Evolutionary conservation across 164 flowering plant genomes (phyloP), one percentile per base, ranked within the genome.

Genomic region (Macadamia integrifolia): DNA sequence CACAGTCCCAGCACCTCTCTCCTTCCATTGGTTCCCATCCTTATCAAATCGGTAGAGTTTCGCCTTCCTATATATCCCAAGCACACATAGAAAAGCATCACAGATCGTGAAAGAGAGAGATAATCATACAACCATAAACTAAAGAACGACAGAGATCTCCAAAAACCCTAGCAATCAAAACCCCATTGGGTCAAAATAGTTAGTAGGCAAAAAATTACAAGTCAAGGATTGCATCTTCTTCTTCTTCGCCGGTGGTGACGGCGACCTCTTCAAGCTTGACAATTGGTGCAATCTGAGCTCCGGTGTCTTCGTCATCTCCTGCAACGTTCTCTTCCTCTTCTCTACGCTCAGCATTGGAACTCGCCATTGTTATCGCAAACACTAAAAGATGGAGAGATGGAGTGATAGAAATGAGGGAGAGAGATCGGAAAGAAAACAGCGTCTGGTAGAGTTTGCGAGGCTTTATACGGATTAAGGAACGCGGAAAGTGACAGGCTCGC

Each of bases 261-360:
- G 90, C 80, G 46, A 91, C 97, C 70, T 85, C 95, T 75, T 91
- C 92, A 46, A 92, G 95, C 76, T 61, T 84, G 57, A 88, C 83
- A 72, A 92, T 88, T 29, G 98, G 98, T 6, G 96, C 91, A 14
- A 92, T 82, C 68, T 86, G 90, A 9, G 96, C 98, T 40, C 98
- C 98, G 56, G 96, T 90, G 69, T 90, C 96, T 66, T 92, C 98
- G 10, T 91, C 97, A 7, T 89, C 97, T 6, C 69, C 83, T 52
- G 76, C 74, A n/a, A 79, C 77, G 11, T 76, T 71, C 8, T 78
- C 81, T 15, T 82, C 90, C 35, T 82, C 92, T n/a, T 84, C 86
- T 64, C 79, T 75, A 78, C 74, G 85, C 69, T 82, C 84, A 52
- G 84, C 80, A 48, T 85, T 81, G 52, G 56, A 69, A 68, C 74